These are phyloP conservation scores for Ceratobasidium sp. DNA, from an alignment of 1,284 basidiomycete species.

Conservation along the genomic window DNA sequence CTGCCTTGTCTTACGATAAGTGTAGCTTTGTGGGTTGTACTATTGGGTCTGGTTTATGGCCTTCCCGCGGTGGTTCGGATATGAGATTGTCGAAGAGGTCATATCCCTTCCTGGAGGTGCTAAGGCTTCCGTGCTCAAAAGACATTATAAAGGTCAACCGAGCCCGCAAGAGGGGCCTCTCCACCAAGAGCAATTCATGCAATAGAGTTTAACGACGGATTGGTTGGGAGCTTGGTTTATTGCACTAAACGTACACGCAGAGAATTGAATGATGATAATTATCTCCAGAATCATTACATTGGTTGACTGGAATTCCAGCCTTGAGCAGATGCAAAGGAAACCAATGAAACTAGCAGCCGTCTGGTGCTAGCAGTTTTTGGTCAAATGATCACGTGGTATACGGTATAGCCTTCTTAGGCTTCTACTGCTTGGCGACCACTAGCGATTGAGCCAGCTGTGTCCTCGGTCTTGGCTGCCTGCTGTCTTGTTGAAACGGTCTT, in stretches of 20 bases:
- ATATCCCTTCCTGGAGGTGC: conserved; percentile 50
- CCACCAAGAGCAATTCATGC: not conserved
- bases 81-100: conserved; percentile 51
- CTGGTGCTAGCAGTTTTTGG: too few species aligned
- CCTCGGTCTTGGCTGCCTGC: not conserved
- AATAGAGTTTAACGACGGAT: not conserved
- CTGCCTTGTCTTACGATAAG: not conserved
- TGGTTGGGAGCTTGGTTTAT: too few species aligned
- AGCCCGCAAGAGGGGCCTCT: conserved; percentile 2
- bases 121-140: not conserved
- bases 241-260: too few species aligned
- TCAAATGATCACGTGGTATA: not conserved
- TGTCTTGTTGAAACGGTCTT: not conserved
- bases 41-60: conserved; percentile 53
- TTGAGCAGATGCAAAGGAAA: too few species aligned
- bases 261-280: too few species aligned
- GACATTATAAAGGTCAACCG: conserved; percentile 1
- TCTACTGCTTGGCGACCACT: not conserved
- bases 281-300: too few species aligned
- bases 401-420: not conserved
- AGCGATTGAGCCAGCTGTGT: not conserved
- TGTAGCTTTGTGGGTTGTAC: conserved; percentile 50
- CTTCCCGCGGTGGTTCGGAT: conserved; percentile 51
- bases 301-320: too few species aligned
- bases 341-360: too few species aligned